Evolutionary conservation across 495 filamentous ascomycete species (phyloP).

Genomic region (Penicillium parvum): DNA sequence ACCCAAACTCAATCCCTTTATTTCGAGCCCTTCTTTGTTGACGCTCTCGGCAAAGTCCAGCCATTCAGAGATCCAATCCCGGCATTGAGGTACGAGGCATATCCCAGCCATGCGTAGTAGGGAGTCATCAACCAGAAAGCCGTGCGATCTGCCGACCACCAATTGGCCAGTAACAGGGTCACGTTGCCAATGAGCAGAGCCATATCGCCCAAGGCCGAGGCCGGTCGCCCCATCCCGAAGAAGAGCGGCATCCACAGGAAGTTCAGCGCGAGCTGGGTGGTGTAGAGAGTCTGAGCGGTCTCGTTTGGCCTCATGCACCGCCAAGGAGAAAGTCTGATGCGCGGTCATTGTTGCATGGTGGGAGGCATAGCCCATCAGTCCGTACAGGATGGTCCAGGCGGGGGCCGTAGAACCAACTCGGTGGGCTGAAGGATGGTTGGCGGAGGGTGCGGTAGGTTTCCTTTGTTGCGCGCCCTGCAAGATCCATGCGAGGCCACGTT

Average conservation of each 20-base stretch:
- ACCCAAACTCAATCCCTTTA: conserved; percentile 3
- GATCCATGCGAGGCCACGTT: no score
- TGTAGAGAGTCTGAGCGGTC: conserved; percentile 61
- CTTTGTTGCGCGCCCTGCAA: conserved; percentile 51
- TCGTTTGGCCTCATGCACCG: conserved; percentile 23
- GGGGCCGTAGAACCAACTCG: conserved; percentile 77
- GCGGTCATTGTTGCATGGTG: conserved; percentile 62
- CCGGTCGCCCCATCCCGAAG: conserved; percentile 66
- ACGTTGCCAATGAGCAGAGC: conserved; percentile 64
- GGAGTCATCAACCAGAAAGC: conserved; percentile 72
- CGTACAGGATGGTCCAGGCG: conserved; percentile 83
- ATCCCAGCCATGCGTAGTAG: conserved; percentile 77
- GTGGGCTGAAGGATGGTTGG: conserved; percentile 78
- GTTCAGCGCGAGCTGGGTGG: conserved; percentile 78
- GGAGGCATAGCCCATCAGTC: conserved; percentile 81
- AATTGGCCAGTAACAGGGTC: conserved; percentile 66
- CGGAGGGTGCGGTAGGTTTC: conserved; percentile 61
- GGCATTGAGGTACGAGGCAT: conserved; percentile 46
- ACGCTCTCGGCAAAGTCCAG: conserved; percentile 13
- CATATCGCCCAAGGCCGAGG: conserved; percentile 72
- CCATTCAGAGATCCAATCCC: conserved; percentile 19
- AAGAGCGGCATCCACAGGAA: conserved; percentile 93
- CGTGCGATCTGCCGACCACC: conserved; percentile 65
- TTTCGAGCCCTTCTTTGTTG: conserved; percentile 11
- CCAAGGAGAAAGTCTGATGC: conserved; percentile 39